Conservation (phyloP, 345 rosid genomes). For the Syzygium aromaticum region DNA sequence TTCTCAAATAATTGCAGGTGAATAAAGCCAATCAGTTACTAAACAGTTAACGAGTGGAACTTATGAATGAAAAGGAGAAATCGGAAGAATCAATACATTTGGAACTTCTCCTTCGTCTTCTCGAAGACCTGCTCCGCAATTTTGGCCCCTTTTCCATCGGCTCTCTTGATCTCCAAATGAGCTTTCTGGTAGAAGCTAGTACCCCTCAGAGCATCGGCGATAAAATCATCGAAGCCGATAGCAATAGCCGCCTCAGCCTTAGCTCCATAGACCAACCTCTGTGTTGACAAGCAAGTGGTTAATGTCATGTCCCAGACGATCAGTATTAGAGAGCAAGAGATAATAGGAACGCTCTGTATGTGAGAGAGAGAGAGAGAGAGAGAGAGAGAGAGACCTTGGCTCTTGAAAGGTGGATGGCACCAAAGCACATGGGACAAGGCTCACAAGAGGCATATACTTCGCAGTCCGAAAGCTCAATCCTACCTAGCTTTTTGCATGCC, state of each 20-base stretch:
- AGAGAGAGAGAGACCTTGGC: conserved; percentile 25
- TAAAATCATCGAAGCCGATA: conserved; percentile 76
- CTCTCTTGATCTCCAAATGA: conserved; percentile 63
- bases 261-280: conserved; percentile 65
- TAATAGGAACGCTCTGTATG: too few species aligned
- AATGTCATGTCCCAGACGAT: not conserved
- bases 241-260: conserved; percentile 71
- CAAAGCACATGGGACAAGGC: conserved; percentile 74
- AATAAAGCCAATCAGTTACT: not conserved
- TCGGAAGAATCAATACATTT: conserved; percentile 41
- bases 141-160: conserved; percentile 62
- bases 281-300: not conserved
- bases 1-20: not conserved
- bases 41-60: not conserved
- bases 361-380: not conserved
- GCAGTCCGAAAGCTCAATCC: conserved; percentile 49
- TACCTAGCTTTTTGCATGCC: conserved; percentile 60
- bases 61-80: not conserved
- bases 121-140: conserved; percentile 89
- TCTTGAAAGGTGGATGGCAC: conserved; percentile 58
- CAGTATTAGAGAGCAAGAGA: not conserved
- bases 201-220: conserved; percentile 53
- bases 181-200: conserved; percentile 60
- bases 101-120: conserved; percentile 74
- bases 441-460: conserved; percentile 64